phyloP scores from a whole-genome alignment of 1,139 yeast species.

The Candida sanyaensis region DNA sequence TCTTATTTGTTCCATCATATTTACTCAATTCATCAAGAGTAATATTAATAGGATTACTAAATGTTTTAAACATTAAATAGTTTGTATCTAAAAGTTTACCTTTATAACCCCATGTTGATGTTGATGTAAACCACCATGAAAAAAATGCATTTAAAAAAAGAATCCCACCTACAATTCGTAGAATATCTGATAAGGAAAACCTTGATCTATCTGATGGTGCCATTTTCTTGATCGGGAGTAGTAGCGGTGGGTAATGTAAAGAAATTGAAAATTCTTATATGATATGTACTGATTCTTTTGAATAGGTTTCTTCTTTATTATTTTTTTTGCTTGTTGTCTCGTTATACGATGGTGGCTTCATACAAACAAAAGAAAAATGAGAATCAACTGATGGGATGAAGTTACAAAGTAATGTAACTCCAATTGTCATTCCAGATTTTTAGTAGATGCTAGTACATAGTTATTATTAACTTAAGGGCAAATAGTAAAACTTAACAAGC shows the following conservation, averaged over 20 bases:
- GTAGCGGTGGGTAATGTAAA: not conserved
- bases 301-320: no score
- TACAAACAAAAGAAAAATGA: no score
- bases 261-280: no score
- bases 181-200: slow-evolving; percentile 32
- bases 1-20: slow-evolving; percentile 54
- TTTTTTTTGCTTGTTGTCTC: no score
- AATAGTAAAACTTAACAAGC: no score
- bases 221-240: not conserved
- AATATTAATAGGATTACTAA: slow-evolving; percentile 24
- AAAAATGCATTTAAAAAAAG: slow-evolving; percentile 48
- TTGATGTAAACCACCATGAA: slow-evolving; percentile 53
- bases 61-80: slow-evolving; percentile 34
- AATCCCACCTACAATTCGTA: slow-evolving; percentile 50
- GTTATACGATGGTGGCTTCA: no score
- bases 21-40: slow-evolving; percentile 49
- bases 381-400: no score
- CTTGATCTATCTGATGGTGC: slow-evolving; percentile 3
- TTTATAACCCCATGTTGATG: slow-evolving; percentile 54
- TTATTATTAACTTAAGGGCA: no score
- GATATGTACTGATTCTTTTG: no score
- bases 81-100: slow-evolving; percentile 53
- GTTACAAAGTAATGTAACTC: no score
- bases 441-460: no score
- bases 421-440: no score